Conservation (phyloP, 306 rosid genomes). For the Begonia masoniana region DNA sequence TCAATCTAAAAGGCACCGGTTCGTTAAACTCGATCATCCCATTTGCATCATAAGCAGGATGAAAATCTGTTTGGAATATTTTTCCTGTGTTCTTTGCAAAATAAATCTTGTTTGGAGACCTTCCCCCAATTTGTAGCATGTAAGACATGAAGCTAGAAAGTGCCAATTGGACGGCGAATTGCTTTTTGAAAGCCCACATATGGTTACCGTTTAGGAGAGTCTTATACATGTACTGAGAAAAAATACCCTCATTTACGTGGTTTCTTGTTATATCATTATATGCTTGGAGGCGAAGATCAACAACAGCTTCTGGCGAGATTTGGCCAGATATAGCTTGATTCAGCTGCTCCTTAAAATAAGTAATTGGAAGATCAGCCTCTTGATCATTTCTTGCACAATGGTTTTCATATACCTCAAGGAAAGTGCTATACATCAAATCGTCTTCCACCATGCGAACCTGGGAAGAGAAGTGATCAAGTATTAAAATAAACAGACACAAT, state of each 20-base stretch:
- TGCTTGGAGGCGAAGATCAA: slow-evolving; percentile 88
- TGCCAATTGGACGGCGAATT: slow-evolving; percentile 96
- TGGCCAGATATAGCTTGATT: slow-evolving; percentile 94
- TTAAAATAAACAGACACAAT: too few relatives aligned
- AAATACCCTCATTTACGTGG: slow-evolving; percentile 71
- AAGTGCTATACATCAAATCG: slow-evolving; percentile 96
- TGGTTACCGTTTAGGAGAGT: slow-evolving; percentile 78
- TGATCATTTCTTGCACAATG: slow-evolving; percentile 93
- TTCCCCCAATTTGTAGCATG: slow-evolving; percentile 96
- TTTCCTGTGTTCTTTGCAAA: slow-evolving; percentile 98
- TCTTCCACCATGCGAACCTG: slow-evolving; percentile 99
- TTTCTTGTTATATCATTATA: slow-evolving; percentile 63
- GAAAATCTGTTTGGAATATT: slow-evolving; percentile 95
- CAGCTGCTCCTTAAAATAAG: slow-evolving; percentile 89
- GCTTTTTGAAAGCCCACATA: slow-evolving; percentile 98
- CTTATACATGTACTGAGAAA: slow-evolving; percentile 97
- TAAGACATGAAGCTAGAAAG: slow-evolving; percentile 89
- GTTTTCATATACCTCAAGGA: slow-evolving; percentile 98
- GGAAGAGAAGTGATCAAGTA: not conserved
- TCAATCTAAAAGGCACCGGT: slow-evolving; percentile 95
- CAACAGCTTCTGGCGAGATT: slow-evolving; percentile 78
- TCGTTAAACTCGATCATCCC: slow-evolving; percentile 90
- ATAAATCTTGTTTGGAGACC: slow-evolving; percentile 94
- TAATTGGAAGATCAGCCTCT: slow-evolving; percentile 94
- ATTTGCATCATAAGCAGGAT: slow-evolving; percentile 89